These are phyloP conservation scores for Aspergillus sojae DNA, from an alignment of 2,329 filamentous ascomycete genomes.

Conservation along the genomic window DNA sequence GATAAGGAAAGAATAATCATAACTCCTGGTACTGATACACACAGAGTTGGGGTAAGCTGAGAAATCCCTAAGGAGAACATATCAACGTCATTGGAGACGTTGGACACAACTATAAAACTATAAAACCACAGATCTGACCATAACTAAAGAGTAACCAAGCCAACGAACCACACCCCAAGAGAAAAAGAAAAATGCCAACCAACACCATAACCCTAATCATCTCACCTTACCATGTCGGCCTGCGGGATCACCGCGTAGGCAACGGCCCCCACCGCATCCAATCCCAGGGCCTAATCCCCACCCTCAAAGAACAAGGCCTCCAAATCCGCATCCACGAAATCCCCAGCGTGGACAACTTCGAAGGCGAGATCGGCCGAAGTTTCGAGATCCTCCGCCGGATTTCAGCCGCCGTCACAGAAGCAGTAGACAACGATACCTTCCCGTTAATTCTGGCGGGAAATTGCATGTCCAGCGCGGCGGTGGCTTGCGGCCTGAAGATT, in stretches of 20 bases:
- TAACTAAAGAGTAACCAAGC: neutral
- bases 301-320: slow-evolving; percentile 29
- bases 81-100: neutral
- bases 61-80: neutral
- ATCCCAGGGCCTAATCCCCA: slow-evolving; percentile 30
- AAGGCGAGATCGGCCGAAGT: slow-evolving; percentile 44
- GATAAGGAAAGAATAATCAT: too few species aligned
- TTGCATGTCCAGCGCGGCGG: slow-evolving; percentile 41
- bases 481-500: slow-evolving; percentile 37
- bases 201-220: slow-evolving; percentile 36
- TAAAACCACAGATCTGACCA: neutral
- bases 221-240: slow-evolving; percentile 46
- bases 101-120: neutral
- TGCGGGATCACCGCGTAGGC: slow-evolving; percentile 41
- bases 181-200: slow-evolving; percentile 9
- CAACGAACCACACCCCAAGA: neutral
- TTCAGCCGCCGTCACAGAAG: slow-evolving; percentile 34
- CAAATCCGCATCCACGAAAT: slow-evolving; percentile 30
- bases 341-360: slow-evolving; percentile 36
- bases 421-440: slow-evolving; percentile 32
- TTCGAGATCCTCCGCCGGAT: slow-evolving; percentile 46
- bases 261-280: slow-evolving; percentile 40
- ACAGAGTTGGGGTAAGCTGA: neutral
- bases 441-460: slow-evolving; percentile 46
- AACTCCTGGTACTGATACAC: too few species aligned